These are phyloP conservation scores for Jaenimonas drosophilae DNA, from an alignment of 208 protist species.

Conservation along the genomic window DNA sequence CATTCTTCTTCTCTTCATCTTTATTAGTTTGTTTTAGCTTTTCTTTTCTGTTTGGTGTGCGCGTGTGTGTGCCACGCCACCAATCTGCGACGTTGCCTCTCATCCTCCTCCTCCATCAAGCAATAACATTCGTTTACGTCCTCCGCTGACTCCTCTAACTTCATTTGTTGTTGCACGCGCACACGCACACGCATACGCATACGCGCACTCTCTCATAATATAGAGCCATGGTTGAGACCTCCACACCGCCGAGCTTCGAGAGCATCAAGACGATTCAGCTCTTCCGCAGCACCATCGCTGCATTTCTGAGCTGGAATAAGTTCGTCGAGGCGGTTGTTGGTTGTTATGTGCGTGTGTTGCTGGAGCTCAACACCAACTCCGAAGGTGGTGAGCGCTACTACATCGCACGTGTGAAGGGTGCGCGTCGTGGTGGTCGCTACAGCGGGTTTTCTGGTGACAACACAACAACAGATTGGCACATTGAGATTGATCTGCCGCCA, in stretches of 20 bases:
- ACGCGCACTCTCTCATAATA: neutral
- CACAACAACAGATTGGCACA: conserved; percentile 76
- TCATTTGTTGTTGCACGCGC: neutral
- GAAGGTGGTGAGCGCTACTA: conserved; percentile 84
- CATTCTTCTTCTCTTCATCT: conserved; percentile 1
- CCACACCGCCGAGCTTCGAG: conserved; percentile 47
- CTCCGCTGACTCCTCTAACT: too few relatives aligned
- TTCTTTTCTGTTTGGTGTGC: conserved; percentile 3
- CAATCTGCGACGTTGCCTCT: too few relatives aligned
- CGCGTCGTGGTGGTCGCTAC: conserved; percentile 63
- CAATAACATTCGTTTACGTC: too few relatives aligned
- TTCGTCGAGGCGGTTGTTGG: conserved; percentile 74
- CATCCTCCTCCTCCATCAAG: too few relatives aligned
- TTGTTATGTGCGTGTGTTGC: conserved; percentile 84
- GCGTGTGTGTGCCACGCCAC: too few relatives aligned
- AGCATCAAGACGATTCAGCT: conserved; percentile 75
- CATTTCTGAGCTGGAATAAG: conserved; percentile 80
- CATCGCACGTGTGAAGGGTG: conserved; percentile 80
- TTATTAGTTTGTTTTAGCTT: conserved; percentile 3
- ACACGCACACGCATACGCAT: neutral
- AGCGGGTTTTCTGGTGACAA: conserved; percentile 82
- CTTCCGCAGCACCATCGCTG: conserved; percentile 78
- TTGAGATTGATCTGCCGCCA: conserved; percentile 85
- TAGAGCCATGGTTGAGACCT: conserved; percentile 7
- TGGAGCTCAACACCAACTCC: conserved; percentile 84